phyloP scores from a whole-genome alignment of 495 filamentous ascomycete genomes.

The Bryoglossum gracile region DNA sequence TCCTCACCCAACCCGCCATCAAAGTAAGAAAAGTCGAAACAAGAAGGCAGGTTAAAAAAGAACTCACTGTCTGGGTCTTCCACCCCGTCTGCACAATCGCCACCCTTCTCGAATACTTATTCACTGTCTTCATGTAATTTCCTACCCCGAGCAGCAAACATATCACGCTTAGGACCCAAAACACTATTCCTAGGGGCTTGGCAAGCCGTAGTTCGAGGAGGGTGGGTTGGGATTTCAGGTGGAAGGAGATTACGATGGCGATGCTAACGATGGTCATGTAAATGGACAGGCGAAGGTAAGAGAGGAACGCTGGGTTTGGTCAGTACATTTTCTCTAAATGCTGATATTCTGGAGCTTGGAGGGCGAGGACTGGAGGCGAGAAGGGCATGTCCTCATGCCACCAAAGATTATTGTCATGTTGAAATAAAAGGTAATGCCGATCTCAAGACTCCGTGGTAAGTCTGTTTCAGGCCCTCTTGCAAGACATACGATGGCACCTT shows the following conservation, averaged over 20 bases:
- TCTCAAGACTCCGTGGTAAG: no score
- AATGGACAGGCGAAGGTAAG: constrained; percentile 84
- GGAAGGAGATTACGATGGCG: constrained; percentile 89
- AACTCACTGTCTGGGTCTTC: constrained; percentile 76
- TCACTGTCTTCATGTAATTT: constrained; percentile 86
- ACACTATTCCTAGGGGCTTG: constrained; percentile 75
- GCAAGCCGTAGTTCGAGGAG: constrained; percentile 66
- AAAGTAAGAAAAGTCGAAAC: background rate
- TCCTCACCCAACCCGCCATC: background rate
- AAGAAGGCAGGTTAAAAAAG: no score
- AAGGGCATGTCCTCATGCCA: no score
- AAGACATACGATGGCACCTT: no score
- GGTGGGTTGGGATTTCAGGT: constrained; percentile 68
- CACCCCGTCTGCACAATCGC: constrained; percentile 90
- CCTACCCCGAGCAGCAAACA: constrained; percentile 71
- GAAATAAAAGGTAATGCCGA: no score
- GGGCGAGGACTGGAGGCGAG: no score
- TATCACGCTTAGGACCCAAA: constrained; percentile 73
- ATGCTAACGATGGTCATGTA: constrained; percentile 86
- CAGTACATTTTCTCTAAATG: no score
- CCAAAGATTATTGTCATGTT: no score
- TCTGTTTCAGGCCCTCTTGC: no score
- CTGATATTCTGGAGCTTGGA: no score
- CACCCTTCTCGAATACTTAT: constrained; percentile 64
- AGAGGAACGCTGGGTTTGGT: constrained; percentile 59